phyloP scores from a whole-genome alignment of 163 green algal species.

The Volvox carteri region DNA sequence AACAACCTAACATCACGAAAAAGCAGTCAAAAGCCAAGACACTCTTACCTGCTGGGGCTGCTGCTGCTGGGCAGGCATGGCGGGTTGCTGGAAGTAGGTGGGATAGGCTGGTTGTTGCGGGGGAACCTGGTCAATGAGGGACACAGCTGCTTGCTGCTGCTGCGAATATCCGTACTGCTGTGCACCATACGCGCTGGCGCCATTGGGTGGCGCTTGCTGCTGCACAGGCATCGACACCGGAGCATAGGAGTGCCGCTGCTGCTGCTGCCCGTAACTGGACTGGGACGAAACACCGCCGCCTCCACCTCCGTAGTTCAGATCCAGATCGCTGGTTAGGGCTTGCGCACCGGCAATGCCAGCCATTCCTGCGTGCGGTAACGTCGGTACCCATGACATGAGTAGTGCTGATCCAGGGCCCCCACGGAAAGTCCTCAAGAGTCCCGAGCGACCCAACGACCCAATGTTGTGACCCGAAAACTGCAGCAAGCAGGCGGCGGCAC shows the following conservation, averaged over 20 bases:
- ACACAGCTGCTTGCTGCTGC: slow-evolving; percentile 55
- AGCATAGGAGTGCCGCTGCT: neutral
- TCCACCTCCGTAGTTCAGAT: slow-evolving; percentile 59
- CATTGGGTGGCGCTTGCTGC: neutral
- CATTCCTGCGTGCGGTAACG: neutral
- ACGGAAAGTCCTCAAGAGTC: too few relatives aligned
- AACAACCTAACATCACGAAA: too few relatives aligned
- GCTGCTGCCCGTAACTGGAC: slow-evolving; percentile 54
- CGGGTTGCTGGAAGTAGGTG: slow-evolving; percentile 58
- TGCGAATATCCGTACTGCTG: slow-evolving; percentile 54
- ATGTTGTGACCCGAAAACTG: too few relatives aligned
- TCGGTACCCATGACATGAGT: too few relatives aligned
- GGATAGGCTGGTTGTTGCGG: slow-evolving; percentile 70
- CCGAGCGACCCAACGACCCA: too few relatives aligned
- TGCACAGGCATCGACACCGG: neutral
- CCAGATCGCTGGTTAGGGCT: slow-evolving; percentile 42
- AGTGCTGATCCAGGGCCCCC: too few relatives aligned
- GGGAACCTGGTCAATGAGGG: slow-evolving; percentile 70
- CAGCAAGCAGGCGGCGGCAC: too few relatives aligned
- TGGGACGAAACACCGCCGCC: slow-evolving; percentile 30
- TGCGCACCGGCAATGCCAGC: slow-evolving; percentile 53
- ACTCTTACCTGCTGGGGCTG: slow-evolving; percentile 14
- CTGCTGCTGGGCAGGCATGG: neutral
- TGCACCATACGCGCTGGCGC: neutral
- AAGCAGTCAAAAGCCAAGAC: too few relatives aligned